These are phyloP conservation scores for Hericium erinaceus DNA, from an alignment of 768 basidiomycete species.

Conservation along the genomic window DNA sequence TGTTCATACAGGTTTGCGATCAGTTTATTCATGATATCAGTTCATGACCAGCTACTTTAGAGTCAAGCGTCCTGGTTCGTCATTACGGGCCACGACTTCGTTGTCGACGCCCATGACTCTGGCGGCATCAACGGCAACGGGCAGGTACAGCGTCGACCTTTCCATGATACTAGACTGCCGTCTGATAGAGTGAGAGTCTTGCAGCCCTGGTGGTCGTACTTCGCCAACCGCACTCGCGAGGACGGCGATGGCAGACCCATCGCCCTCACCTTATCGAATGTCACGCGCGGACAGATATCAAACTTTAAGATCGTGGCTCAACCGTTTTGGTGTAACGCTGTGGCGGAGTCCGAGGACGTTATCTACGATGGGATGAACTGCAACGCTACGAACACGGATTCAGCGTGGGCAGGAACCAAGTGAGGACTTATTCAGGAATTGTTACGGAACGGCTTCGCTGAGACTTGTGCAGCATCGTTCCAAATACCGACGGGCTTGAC, in stretches of 20 bases:
- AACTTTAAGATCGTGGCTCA: conserved; percentile 44
- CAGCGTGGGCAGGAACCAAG: conserved; percentile 38
- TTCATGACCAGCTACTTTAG: conserved; percentile 18
- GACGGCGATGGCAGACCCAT: conserved; percentile 56
- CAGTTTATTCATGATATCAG: neutral
- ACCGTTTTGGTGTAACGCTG: conserved; percentile 54
- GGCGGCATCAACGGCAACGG: conserved; percentile 56
- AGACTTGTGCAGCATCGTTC: conserved; percentile 33
- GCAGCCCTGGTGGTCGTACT: conserved; percentile 50
- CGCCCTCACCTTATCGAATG: conserved; percentile 40
- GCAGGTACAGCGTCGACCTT: conserved; percentile 25
- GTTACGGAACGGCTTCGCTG: neutral
- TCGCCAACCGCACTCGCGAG: conserved; percentile 32
- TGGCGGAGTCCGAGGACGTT: conserved; percentile 40
- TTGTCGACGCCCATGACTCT: conserved; percentile 42
- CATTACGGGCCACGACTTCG: conserved; percentile 45
- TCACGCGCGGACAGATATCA: conserved; percentile 30
- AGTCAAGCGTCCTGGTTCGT: conserved; percentile 60
- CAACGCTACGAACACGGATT: conserved; percentile 49
- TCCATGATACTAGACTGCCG: neutral
- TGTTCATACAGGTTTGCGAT: conserved; percentile 42
- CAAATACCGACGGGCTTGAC: conserved; percentile 57
- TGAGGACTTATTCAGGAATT: neutral
- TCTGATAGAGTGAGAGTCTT: neutral
- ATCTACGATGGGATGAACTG: conserved; percentile 48